Evolutionary conservation across 805 yeast genomes (phyloP).

Genomic region (Starmerella kuoi): DNA sequence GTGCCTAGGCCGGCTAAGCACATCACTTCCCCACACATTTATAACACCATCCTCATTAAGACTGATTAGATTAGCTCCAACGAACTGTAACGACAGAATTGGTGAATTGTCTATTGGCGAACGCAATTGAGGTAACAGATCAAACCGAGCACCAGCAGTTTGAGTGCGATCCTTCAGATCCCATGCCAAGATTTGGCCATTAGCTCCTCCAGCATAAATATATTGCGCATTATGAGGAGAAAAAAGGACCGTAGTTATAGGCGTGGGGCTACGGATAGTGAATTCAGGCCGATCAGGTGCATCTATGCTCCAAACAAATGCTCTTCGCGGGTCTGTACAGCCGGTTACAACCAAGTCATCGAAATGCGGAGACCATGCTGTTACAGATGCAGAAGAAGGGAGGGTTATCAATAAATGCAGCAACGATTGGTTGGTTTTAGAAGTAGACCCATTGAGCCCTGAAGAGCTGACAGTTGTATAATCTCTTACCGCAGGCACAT

Average conservation of each 20-base stretch:
- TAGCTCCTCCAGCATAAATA: conserved; percentile 49
- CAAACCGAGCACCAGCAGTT: conserved; percentile 24
- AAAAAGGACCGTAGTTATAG: conserved; percentile 31
- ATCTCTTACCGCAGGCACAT: neutral
- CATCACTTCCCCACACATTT: conserved; percentile 31
- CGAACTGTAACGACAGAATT: conserved; percentile 24
- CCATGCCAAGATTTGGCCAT: conserved; percentile 84
- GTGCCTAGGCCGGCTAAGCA: conserved; percentile 30
- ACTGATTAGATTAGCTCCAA: conserved; percentile 27
- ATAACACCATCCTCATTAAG: conserved; percentile 32
- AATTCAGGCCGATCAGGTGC: conserved; percentile 31
- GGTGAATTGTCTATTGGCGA: conserved; percentile 30
- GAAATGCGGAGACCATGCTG: conserved; percentile 31
- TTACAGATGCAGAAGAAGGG: neutral
- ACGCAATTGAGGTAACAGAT: conserved; percentile 25
- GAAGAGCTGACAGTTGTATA: neutral
- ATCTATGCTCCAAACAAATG: conserved; percentile 31
- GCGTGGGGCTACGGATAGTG: conserved; percentile 34
- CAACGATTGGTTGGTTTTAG: neutral
- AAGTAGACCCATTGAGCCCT: neutral
- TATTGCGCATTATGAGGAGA: conserved; percentile 32
- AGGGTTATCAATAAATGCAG: neutral
- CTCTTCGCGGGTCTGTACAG: conserved; percentile 11
- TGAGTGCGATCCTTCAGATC: conserved; percentile 48
- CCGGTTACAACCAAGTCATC: conserved; percentile 29